These are phyloP conservation scores for Amoebophrya sp. DNA, from an alignment of 169 alveolate genomes.

Conservation along the genomic window DNA sequence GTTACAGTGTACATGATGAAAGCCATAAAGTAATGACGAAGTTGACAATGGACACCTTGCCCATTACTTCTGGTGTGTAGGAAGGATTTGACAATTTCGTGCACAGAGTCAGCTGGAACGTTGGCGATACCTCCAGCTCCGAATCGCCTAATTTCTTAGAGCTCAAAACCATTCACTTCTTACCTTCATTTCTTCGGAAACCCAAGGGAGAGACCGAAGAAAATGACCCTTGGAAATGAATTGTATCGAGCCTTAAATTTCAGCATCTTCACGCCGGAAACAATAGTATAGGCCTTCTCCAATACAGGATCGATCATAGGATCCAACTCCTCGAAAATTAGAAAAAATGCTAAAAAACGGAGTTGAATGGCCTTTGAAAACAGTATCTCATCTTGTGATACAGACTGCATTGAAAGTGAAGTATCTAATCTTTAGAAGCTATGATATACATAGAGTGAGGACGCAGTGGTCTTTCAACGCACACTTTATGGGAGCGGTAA, in stretches of 20 bases:
- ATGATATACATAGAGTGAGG: too few relatives aligned
- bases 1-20: background rate
- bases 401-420: too few relatives aligned
- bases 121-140: slow-evolving; percentile 57
- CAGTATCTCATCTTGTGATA: too few relatives aligned
- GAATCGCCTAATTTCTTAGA: slow-evolving; percentile 61
- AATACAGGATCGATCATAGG: slow-evolving; percentile 86
- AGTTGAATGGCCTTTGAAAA: too few relatives aligned
- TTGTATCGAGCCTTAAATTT: too few relatives aligned
- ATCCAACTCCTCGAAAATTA: slow-evolving; percentile 85
- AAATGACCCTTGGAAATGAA: slow-evolving; percentile 21
- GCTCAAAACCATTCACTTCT: slow-evolving; percentile 26
- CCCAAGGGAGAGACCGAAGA: background rate
- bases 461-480: too few relatives aligned
- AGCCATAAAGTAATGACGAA: slow-evolving; percentile 61
- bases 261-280: slow-evolving; percentile 71
- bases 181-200: too few relatives aligned
- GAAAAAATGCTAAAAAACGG: too few relatives aligned
- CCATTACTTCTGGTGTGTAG: slow-evolving; percentile 87
- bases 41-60: slow-evolving; percentile 82
- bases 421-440: too few relatives aligned
- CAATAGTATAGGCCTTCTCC: slow-evolving; percentile 70
- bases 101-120: slow-evolving; percentile 76
- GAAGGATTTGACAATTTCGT: slow-evolving; percentile 83
- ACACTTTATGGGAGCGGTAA: too few relatives aligned